These are phyloP conservation scores for Ceratocystis alfenasii DNA, from an alignment of 2,329 filamentous ascomycete species.

Conservation along the genomic window DNA sequence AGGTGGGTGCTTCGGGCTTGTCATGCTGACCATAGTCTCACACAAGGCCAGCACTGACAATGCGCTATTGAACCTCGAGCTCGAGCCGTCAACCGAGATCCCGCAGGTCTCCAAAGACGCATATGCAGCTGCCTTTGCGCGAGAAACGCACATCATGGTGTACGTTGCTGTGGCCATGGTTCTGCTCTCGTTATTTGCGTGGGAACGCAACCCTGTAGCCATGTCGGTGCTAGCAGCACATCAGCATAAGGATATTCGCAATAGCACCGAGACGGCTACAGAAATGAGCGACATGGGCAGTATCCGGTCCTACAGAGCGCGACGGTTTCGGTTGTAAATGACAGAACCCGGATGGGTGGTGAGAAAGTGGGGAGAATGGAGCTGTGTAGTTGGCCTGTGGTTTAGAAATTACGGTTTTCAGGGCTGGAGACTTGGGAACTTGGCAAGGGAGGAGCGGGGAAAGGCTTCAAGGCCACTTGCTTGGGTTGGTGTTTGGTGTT, in stretches of 20 bases:
- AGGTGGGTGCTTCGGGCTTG: conserved; percentile 48
- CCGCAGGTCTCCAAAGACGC: conserved; percentile 31
- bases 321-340: conserved; percentile 14
- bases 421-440: neutral
- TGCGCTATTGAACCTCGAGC: conserved; percentile 31
- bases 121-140: conserved; percentile 37
- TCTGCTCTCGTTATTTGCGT: conserved; percentile 34
- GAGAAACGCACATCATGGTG: conserved; percentile 38
- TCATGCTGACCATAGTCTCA: conserved; percentile 47
- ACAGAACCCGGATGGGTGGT: no score
- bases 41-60: conserved; percentile 35
- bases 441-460: neutral
- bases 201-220: conserved; percentile 34
- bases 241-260: conserved; percentile 27
- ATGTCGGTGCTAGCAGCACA: conserved; percentile 28
- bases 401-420: neutral
- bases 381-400: no score
- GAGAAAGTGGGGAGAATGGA: no score
- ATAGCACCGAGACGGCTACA: conserved; percentile 32
- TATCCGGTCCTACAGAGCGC: conserved; percentile 19
- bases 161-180: conserved; percentile 35
- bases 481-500: conserved; percentile 1
- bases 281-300: conserved; percentile 30
- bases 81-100: conserved; percentile 34
- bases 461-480: neutral